Base-by-base conservation (phyloP, 495 filamentous ascomycete genomes). In the Trichoderma asperelloides region DNA sequence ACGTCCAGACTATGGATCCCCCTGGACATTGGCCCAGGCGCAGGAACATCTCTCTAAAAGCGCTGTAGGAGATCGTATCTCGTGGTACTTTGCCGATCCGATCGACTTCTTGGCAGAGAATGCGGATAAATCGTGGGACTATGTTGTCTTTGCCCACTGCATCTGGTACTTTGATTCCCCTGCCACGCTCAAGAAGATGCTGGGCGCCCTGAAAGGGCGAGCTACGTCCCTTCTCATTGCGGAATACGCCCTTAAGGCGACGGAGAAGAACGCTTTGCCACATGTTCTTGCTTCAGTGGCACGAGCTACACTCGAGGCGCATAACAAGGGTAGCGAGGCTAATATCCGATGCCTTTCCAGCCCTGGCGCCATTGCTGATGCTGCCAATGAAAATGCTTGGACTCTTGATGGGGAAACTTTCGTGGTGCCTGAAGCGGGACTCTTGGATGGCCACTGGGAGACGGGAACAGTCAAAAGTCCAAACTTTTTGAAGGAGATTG, bases 371-470 rank as follows among this genome's bases (percentile, higher is more conserved):
- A 71, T 73, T 16, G 69, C 65, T 47, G 63, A 63, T 39, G 68
- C 64, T 15, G 70, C 63, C 21, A 73, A 0, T 70, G 74, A 62
- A 63, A 67, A 65, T 0, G 73, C 69, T 25, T 78, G 76, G 71
- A 55, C 68, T 30, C 71, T 76, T 4, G 67, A 68, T 47, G 67
- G 67, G 16, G 73, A 80, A 69, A 74, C 71, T 51, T 68, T 66
- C 8, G 68, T 74, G 8, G 71, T 78, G 62, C 69, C 75, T 15
- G 74, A 69, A 30, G 69, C 71, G 65, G 79, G 73, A 47, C 64
- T 83, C 71, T 64, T 68, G n/a, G 82, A 85, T 69, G 82, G 76
- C 25, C 65, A 68, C 43, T 84, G 80, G 81, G 82, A 85, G 70
- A 74, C 78, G 60, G 70, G 67, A 5, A 66, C 69, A 49, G 70